These are phyloP conservation scores for Beauveria rudraprayagi DNA, from an alignment of 2,329 filamentous ascomycete genomes.

Conservation along the genomic window DNA sequence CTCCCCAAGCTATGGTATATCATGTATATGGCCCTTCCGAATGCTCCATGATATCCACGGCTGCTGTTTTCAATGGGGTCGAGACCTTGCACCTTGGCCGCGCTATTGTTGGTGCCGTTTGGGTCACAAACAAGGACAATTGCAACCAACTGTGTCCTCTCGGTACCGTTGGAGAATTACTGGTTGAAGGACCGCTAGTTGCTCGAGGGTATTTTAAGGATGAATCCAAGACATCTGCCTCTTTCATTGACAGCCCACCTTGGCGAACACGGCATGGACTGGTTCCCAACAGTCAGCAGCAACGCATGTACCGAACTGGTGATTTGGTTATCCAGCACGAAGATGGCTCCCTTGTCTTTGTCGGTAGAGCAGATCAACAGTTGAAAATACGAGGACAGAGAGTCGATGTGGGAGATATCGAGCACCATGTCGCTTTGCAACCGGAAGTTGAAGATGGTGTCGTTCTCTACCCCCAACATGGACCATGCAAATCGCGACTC, in stretches of 20 bases:
- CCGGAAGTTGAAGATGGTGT: background rate
- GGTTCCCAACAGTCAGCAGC: background rate
- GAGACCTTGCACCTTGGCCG: constrained; percentile 4
- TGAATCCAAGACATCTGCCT: constrained; percentile 21
- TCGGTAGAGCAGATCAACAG: background rate
- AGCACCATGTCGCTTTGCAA: background rate
- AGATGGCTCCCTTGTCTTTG: background rate
- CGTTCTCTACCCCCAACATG: background rate
- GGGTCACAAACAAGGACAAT: constrained; percentile 20
- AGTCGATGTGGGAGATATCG: background rate
- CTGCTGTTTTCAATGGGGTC: constrained; percentile 17
- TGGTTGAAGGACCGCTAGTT: constrained; percentile 37
- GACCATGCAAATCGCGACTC: background rate
- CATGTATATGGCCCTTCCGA: constrained; percentile 27
- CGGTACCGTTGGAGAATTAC: constrained; percentile 25
- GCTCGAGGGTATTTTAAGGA: constrained; percentile 41
- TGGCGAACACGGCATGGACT: constrained; percentile 13
- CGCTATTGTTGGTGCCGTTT: constrained; percentile 10
- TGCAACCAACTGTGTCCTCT: constrained; percentile 15
- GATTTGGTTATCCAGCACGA: constrained; percentile 8
- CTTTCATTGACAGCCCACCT: constrained; percentile 20
- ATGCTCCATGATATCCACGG: background rate
- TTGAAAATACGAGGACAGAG: background rate
- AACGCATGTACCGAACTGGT: constrained; percentile 5
- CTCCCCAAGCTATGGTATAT: background rate